Conservation (phyloP, 805 yeast genomes). For the Wickerhamiella hasegawae region DNA sequence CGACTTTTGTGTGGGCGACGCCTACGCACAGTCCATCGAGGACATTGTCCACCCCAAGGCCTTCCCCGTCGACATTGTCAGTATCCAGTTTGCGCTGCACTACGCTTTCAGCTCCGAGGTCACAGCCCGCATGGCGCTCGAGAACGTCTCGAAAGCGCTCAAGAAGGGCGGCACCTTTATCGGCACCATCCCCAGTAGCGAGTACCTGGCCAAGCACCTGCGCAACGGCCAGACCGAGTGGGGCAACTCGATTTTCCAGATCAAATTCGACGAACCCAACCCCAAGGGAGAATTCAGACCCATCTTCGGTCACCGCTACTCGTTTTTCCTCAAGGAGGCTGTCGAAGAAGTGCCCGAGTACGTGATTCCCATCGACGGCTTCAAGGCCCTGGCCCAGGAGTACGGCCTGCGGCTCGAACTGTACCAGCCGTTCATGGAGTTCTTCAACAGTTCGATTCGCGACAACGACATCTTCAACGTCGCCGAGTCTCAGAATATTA, state of each 20-base stretch:
- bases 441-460: slow-evolving; percentile 66
- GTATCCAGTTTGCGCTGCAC: slow-evolving; percentile 86
- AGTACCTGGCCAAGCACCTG: slow-evolving; percentile 42
- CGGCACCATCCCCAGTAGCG: slow-evolving; percentile 86
- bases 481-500: slow-evolving; percentile 29
- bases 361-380: slow-evolving; percentile 84
- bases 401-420: slow-evolving; percentile 57
- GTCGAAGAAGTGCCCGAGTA: slow-evolving; percentile 94
- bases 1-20: slow-evolving; percentile 83
- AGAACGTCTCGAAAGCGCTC: slow-evolving; percentile 61
- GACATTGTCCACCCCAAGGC: slow-evolving; percentile 55
- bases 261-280: slow-evolving; percentile 62
- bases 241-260: slow-evolving; percentile 76
- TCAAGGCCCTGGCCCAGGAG: slow-evolving; percentile 71
- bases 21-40: slow-evolving; percentile 58
- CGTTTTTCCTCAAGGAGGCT: slow-evolving; percentile 76
- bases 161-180: slow-evolving; percentile 74
- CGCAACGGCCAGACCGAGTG: slow-evolving; percentile 42
- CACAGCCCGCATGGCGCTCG: slow-evolving; percentile 54
- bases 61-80: slow-evolving; percentile 76
- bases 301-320: slow-evolving; percentile 70
- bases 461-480: slow-evolving; percentile 16
- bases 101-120: slow-evolving; percentile 83
- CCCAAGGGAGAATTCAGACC: slow-evolving; percentile 9
- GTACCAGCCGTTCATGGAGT: slow-evolving; percentile 63